These are phyloP conservation scores for Plasmodium reichenowi DNA, from an alignment of 169 alveolate genomes.

Conservation along the genomic window DNA sequence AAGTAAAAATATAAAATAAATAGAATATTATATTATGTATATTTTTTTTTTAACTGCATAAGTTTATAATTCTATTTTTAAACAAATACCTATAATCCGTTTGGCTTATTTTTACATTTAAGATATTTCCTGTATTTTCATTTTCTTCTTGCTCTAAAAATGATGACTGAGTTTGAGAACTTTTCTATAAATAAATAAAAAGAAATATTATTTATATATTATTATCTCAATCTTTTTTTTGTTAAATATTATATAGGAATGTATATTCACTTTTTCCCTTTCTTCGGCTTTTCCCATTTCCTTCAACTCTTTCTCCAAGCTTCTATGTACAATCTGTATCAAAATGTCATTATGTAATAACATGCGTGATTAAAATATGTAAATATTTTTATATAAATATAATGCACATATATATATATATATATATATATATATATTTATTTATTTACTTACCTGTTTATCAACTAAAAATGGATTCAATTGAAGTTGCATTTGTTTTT, in stretches of 20 bases:
- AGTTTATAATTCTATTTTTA: not conserved
- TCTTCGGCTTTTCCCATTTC: constrained; percentile 46
- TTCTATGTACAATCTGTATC: constrained; percentile 33
- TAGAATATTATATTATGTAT: too few species aligned
- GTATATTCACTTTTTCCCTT: constrained; percentile 13
- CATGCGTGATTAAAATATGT: too few species aligned
- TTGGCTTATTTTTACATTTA: constrained; percentile 86
- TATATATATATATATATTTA: not conserved
- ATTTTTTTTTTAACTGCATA: not conserved
- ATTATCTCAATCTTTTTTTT: not conserved
- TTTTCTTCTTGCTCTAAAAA: constrained; percentile 44
- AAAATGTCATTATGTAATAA: too few species aligned
- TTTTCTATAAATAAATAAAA: constrained; percentile 38
- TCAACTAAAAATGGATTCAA: constrained; percentile 66
- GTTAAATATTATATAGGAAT: not conserved
- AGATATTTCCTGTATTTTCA: constrained; percentile 75
- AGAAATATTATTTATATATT: not conserved
- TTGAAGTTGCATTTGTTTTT: constrained; percentile 65
- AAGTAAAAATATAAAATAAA: constrained; percentile 9
- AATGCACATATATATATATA: too few species aligned
- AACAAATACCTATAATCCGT: constrained; percentile 80
- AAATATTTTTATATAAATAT: too few species aligned
- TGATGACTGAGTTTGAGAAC: constrained; percentile 47
- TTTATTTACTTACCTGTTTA: constrained; percentile 34
- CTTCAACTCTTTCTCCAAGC: constrained; percentile 47